Base-by-base conservation (phyloP, 805 yeast genomes). In the Lipomyces oligophaga region DNA sequence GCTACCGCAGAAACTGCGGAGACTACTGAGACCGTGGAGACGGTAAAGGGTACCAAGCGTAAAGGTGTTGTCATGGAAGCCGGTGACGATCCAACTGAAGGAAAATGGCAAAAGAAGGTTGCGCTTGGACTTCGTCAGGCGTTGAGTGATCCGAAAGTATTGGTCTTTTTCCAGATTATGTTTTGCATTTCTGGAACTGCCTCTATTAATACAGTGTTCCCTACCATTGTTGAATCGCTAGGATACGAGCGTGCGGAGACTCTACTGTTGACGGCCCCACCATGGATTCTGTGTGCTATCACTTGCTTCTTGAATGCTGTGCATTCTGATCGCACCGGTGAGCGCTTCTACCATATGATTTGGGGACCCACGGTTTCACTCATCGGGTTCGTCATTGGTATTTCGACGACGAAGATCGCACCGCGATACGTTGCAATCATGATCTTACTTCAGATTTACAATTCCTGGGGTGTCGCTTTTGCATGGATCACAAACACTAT, bases 401-500 rank as follows among this genome's bases (percentile, higher is more conserved):
- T 73, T 20, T 63, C 79, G 2, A 71, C 80, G 0, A 62, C 74
- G 41, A 72, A 74, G 44, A 73, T 76, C 1, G 82, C 78, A 4
- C 80, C 80, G 5, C 67, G 82, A 43, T 77, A 77, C 56, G 73
- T 77, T 52, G 74, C 81, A 11, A 76, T 78, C 80, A 39, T 53
- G 45, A 64, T 77, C 38, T 73, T 78, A 76, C 71, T 78, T 43
- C 80, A 80, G 20, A 61, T 78, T 30, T 76, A 77, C 57, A 75
- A 79, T 60, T 70, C 80, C 0, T 77, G 75, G 63, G 74, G 77
- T 13, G 68, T 73, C 11, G 74, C 73, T 38, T 64, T 75, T 34
- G 68, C 81, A 3, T 78, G 82, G 78, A 68, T 76, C 65, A 71
- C 81, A 2, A 74, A 74, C 57, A 70, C 76, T 47, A 67, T 72